Base-by-base conservation (phyloP, 148 eudicot species). In the Vaccinium macrocarpon region DNA sequence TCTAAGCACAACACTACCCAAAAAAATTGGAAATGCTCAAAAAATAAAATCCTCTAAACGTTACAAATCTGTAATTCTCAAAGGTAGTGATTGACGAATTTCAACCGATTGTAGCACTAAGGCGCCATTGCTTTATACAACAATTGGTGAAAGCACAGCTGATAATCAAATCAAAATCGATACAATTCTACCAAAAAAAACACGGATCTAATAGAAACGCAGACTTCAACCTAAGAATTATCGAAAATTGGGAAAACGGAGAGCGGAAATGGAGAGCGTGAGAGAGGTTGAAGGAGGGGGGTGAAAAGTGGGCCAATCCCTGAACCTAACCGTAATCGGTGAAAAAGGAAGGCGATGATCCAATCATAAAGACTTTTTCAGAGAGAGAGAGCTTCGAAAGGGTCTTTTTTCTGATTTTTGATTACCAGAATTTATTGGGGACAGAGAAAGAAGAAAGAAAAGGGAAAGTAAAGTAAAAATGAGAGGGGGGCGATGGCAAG, bases 281-380 rank as follows among this genome's bases (percentile, higher is more conserved):
- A 27, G 73, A 29, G 73, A 19, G 15, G 73, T n/a, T 19, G 64
- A n/a, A 61, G 68, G 68, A 61, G 73, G 18, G 18, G 29, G 70
- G 8, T 6, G 9, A 27, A 27, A 13, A 13, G 14, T 52, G 14
- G 14, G 13, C 55, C 55, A 13, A 52, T 9, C 38, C 73, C 73
- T 68, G 1, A 27, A 16, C 73, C 42, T 68, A 68, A 68, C 42
- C 73, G 73, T 68, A 68, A 68, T 68, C 73, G 73, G 73, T 68
- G 38, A 29, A 4, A 68, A 68, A 13, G 73, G 42, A 13, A 68
- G 38, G 73, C 35, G 6, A 5, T 16, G 38, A 68, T 68, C 73
- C 35, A 68, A 27, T 68, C 73, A 68, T 68, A 68, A 66, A 68
- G 73, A 29, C 73, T 68, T 29, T 68, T 27, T 68, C 73, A 68